Evolutionary conservation across 345 rosid genomes (phyloP).

Genomic region (Euphorbia pulcherrima): DNA sequence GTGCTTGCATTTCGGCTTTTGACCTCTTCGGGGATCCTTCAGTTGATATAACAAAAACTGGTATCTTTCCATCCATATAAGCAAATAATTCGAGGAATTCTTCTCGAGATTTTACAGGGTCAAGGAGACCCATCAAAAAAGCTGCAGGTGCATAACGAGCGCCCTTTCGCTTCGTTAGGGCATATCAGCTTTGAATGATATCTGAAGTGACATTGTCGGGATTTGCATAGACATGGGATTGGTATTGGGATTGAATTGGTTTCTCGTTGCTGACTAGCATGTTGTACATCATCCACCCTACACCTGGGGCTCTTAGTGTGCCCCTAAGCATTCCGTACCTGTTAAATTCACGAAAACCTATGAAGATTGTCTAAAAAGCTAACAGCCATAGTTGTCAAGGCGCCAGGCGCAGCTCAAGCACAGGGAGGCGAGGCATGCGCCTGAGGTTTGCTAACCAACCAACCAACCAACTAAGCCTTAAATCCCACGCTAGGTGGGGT

Average conservation of each 20-base stretch:
- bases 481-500: too few relatives aligned
- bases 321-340: constrained; percentile 81
- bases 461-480: too few relatives aligned
- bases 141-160: constrained; percentile 88
- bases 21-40: constrained; percentile 78
- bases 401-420: too few relatives aligned
- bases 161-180: constrained; percentile 62
- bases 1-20: constrained; percentile 87
- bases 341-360: constrained; percentile 9
- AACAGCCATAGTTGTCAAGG: too few relatives aligned
- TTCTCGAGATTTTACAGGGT: constrained; percentile 66
- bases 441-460: too few relatives aligned
- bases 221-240: constrained; percentile 83
- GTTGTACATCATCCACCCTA: constrained; percentile 93
- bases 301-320: constrained; percentile 73
- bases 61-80: constrained; percentile 52
- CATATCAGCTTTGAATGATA: constrained; percentile 57
- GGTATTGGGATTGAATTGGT: constrained; percentile 76
- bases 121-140: constrained; percentile 86
- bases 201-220: constrained; percentile 67
- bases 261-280: constrained; percentile 91
- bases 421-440: too few relatives aligned
- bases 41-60: constrained; percentile 58
- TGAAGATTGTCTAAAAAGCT: not conserved
- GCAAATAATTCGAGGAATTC: constrained; percentile 72